phyloP scores from a whole-genome alignment of 2,329 filamentous ascomycete species.

The Paramyrothecium roridum region DNA sequence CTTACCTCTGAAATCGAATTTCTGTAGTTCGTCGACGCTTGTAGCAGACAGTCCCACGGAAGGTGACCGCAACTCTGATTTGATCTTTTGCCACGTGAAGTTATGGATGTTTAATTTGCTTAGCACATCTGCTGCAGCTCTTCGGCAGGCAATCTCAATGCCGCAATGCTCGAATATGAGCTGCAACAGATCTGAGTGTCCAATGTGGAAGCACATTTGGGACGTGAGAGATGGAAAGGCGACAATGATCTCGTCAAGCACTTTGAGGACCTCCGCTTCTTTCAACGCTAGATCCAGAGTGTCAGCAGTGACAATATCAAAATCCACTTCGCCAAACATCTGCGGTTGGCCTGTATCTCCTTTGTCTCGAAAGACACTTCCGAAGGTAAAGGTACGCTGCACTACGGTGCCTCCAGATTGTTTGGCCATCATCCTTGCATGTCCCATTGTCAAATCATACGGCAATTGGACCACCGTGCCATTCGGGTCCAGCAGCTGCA shows the following conservation, averaged over 20 bases:
- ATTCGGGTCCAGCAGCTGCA: constrained; percentile 76
- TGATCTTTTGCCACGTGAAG: constrained; percentile 79
- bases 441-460: constrained; percentile 85
- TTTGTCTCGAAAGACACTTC: constrained; percentile 79
- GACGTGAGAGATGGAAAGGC: constrained; percentile 73
- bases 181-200: constrained; percentile 82
- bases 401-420: constrained; percentile 57
- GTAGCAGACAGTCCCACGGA: constrained; percentile 81
- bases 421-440: constrained; percentile 80
- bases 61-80: constrained; percentile 77
- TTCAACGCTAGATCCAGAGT: constrained; percentile 80
- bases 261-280: constrained; percentile 91
- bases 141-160: constrained; percentile 65
- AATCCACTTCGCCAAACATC: constrained; percentile 86
- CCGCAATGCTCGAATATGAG: constrained; percentile 89
- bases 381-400: constrained; percentile 82
- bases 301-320: constrained; percentile 87
- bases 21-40: constrained; percentile 82
- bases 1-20: constrained; percentile 84
- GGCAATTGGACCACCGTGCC: constrained; percentile 93
- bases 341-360: constrained; percentile 76
- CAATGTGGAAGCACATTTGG: constrained; percentile 85
- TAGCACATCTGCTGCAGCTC: constrained; percentile 75
- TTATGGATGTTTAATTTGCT: constrained; percentile 83
- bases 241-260: constrained; percentile 84